Base-by-base conservation (phyloP, 2,329 filamentous ascomycete genomes). In the Pleomassaria siparia region DNA sequence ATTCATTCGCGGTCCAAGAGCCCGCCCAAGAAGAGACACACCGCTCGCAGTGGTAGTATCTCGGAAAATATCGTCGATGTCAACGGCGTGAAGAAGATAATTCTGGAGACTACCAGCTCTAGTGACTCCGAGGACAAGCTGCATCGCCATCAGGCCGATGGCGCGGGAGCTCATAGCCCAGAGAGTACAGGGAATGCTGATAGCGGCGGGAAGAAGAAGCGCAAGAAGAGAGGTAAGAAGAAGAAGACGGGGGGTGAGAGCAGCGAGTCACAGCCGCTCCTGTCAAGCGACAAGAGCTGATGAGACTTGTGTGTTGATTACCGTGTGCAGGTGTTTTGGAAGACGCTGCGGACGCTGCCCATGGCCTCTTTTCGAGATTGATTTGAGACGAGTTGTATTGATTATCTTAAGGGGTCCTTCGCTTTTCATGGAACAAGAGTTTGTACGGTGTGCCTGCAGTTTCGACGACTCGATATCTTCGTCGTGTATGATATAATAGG, bases 51-150 rank as follows among this genome's bases (percentile, higher is more conserved):
- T 56, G 88, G 88, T 22, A 89, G 85, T 64, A 89, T 91, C 58
- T 90, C 87, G 0, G 87, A 91, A 69, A 88, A 87, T 51, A 76
- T 88, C n/a, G 75, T 91, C 46, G 86, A 91, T 61, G 77, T 85
- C 2, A 83, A 85, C 46, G 88, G 88, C 2, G 80, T 91, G 43
- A 82, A 83, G 54, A 92, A 92, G 71, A 82, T 90, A 36, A 82
- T 92, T 1, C 75, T 92, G 21, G 85, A 89, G 62, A 84, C 84
- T 2, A 86, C 79, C 21, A 84, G 80, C 56, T 80, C 78, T 15
- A 78, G 74, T 54, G 77, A 78, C 35, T 63, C 60, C 2, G 63
- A 70, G 9, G 43, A 64, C 63, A 44, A 44, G 9, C 40, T 20
- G 32, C 28, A 40, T 4, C 33, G 30, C 29, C 52, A 43, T 25